Evolutionary conservation across 352 stramenopile species (phyloP), one percentile per base, ranked within the genome.

Genomic region (Aphanomyces invadans): DNA sequence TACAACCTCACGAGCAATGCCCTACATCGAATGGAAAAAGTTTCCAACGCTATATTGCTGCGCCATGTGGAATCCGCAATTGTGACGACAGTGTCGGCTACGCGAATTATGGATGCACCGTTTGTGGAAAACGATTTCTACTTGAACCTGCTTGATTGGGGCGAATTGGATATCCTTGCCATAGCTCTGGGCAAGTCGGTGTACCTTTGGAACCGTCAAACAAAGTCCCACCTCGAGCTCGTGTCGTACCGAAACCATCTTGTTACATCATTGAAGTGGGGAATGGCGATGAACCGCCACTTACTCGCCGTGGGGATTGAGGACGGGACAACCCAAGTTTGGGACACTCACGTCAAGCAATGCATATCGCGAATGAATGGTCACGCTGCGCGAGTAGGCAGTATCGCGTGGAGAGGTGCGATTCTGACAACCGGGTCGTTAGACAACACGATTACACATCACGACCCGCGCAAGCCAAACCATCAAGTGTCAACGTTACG

Each of bases 41-140:
- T 21, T 10, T 57, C 31, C 23, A 57, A 4, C 5, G 5, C 23
- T 19, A 23, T n/a, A 21, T 29, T 1, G 4, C 21, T 49, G 1
- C 28, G 12, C 23, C 21, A 10, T 54, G n/a, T 33, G 29, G 23
- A 21, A 4, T 32, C 25, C 7, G 11, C 7, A 21, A 5, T 32
- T 7, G 49, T 57, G 5, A 38, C 19, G 29, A 21, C 49, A 33
- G 49, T 57, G 49, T 56, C 38, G 26, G 25, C 49, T 19, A 3
- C 28, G 9, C 60, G 29, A 60, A 67, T 31, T 21, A 49, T 67
- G 19, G 60, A 67, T 33, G 60, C 60, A 33, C 60, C 60, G 4
- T 36, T 21, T 23, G 21, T 67, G 15, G 28, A 57, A 21, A 51
- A 67, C 38, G 60, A 67, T 48, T 67, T 59, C 46, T 67, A 67